Conservation (phyloP, 2,329 filamentous ascomycete species). For the Cryphonectria carpinicola region DNA sequence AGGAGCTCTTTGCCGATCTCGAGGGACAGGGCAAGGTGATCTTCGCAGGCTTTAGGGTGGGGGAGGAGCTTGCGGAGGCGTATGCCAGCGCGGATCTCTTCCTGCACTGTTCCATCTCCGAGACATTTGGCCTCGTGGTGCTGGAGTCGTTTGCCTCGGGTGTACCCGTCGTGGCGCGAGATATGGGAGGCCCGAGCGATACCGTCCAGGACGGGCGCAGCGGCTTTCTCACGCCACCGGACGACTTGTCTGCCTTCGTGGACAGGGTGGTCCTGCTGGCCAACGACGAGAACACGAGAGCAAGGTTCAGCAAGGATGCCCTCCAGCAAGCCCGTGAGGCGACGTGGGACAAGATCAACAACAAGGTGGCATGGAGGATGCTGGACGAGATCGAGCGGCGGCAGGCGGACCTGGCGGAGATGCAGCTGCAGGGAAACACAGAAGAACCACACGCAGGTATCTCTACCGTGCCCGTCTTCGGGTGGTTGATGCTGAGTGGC, state of each 20-base stretch:
- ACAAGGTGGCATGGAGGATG: slow-evolving; percentile 69
- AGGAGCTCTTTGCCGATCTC: slow-evolving; percentile 60
- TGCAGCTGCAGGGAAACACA: slow-evolving; percentile 9
- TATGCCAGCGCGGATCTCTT: slow-evolving; percentile 73
- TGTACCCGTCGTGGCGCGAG: slow-evolving; percentile 69
- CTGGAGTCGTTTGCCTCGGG: slow-evolving; percentile 73
- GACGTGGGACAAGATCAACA: slow-evolving; percentile 75
- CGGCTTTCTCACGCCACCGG: slow-evolving; percentile 63
- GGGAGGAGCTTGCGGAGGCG: slow-evolving; percentile 63
- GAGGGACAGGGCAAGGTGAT: slow-evolving; percentile 55
- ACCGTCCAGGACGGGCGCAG: slow-evolving; percentile 63
- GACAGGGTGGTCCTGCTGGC: slow-evolving; percentile 54
- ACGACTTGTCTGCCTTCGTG: slow-evolving; percentile 64
- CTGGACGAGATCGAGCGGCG: slow-evolving; percentile 55
- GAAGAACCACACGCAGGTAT: background rate
- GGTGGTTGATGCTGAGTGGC: slow-evolving; percentile 50
- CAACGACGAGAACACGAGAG: slow-evolving; percentile 47
- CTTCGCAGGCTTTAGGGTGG: slow-evolving; percentile 69
- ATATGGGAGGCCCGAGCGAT: slow-evolving; percentile 71
- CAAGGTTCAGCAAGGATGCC: slow-evolving; percentile 50
- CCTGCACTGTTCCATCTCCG: slow-evolving; percentile 71
- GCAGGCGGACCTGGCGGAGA: slow-evolving; percentile 38
- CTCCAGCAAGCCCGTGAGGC: slow-evolving; percentile 63
- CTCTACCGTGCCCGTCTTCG: slow-evolving; percentile 42
- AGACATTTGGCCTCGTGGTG: slow-evolving; percentile 73